These are phyloP conservation scores for Aspergillus eucalypticola DNA, from an alignment of 2,329 filamentous ascomycete genomes.

Conservation along the genomic window DNA sequence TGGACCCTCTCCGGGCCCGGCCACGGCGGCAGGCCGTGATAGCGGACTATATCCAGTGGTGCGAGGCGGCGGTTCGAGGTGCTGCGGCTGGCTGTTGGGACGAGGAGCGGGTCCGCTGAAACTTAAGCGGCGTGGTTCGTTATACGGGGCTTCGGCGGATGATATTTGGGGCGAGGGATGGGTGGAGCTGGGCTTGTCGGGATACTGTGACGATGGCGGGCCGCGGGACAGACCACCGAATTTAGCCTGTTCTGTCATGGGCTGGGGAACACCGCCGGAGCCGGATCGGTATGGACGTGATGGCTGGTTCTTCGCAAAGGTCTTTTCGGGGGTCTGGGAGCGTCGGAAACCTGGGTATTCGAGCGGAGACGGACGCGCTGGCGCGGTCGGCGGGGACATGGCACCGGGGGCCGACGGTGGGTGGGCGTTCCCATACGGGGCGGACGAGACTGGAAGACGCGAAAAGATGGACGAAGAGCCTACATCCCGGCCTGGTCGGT, in stretches of 20 bases:
- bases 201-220: conserved; percentile 34
- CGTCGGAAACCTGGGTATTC: conserved; percentile 66
- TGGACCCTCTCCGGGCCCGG: conserved; percentile 22
- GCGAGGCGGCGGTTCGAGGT: conserved; percentile 36
- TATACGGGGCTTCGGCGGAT: conserved; percentile 36
- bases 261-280: conserved; percentile 34
- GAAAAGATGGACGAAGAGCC: conserved; percentile 50
- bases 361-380: conserved; percentile 48
- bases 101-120: conserved; percentile 46
- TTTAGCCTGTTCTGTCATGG: conserved; percentile 33
- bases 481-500: conserved; percentile 49
- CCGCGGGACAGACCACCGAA: conserved; percentile 34
- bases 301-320: conserved; percentile 51
- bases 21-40: conserved; percentile 28
- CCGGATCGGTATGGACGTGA: conserved; percentile 40
- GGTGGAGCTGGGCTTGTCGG: conserved; percentile 37
- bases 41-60: conserved; percentile 39
- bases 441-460: conserved; percentile 43
- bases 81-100: conserved; percentile 44
- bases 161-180: conserved; percentile 38
- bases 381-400: conserved; percentile 47
- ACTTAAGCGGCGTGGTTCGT: conserved; percentile 44
- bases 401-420: conserved; percentile 36
- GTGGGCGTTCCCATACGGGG: conserved; percentile 35
- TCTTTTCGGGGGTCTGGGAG: conserved; percentile 72